Percentiles rank a stretch among this genome's conserved stretches.
Evolutionary conservation across 2,329 filamentous ascomycete genomes (phyloP).

Genomic region (Sporothrix dimorphospora): DNA sequence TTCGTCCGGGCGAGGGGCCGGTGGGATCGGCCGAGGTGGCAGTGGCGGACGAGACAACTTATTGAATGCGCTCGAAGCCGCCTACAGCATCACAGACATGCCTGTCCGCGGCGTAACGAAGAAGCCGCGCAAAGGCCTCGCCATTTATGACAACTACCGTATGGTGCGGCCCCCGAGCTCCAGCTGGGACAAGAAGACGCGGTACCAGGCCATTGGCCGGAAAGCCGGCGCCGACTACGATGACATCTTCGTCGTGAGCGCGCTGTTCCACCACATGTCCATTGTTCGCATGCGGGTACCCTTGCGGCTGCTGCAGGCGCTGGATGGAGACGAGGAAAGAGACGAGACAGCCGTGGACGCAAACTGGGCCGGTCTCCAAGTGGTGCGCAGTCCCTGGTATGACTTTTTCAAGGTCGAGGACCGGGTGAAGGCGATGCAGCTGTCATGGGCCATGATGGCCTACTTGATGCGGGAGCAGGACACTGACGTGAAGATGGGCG

Average conservation of each 20-base stretch:
- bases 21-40: neutral
- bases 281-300: conserved; percentile 64
- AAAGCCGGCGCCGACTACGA: conserved; percentile 53
- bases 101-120: conserved; percentile 39
- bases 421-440: conserved; percentile 58
- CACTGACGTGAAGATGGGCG: conserved; percentile 27
- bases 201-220: conserved; percentile 61
- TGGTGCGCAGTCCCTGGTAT: conserved; percentile 64
- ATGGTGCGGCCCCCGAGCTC: conserved; percentile 61
- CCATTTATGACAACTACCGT: conserved; percentile 66
- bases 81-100: conserved; percentile 4
- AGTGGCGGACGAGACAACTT: conserved; percentile 5
- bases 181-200: conserved; percentile 63
- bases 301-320: conserved; percentile 52
- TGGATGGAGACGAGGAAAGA: conserved; percentile 51
- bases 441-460: conserved; percentile 63
- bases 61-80: conserved; percentile 12
- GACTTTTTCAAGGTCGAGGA: conserved; percentile 61
- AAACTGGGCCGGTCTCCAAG: conserved; percentile 45
- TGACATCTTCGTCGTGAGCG: conserved; percentile 64
- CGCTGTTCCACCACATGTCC: conserved; percentile 64
- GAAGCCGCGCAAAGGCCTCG: conserved; percentile 58
- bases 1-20: neutral
- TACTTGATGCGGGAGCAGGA: conserved; percentile 58
- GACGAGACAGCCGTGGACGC: conserved; percentile 19